A percentile compares a stretch with the other conserved stretches of the same genome.
phyloP scores from a whole-genome alignment of 2,329 filamentous ascomycete genomes.

The Claviceps sp. region DNA sequence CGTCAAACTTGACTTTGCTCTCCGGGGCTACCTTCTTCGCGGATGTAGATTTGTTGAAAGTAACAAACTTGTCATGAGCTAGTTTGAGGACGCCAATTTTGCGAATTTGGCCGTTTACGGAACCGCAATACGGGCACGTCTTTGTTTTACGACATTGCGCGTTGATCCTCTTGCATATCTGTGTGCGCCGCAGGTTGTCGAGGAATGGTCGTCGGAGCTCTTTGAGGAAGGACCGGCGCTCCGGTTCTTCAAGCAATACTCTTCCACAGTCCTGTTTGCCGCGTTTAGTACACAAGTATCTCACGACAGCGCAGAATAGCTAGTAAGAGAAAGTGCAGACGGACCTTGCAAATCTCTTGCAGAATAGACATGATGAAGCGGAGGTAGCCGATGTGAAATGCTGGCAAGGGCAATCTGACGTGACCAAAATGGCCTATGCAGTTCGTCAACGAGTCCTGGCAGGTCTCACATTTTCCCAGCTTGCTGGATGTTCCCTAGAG shows the following conservation, averaged over 20 bases:
- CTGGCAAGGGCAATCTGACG: slow-evolving; percentile 77
- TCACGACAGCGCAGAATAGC: not conserved
- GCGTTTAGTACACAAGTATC: not conserved
- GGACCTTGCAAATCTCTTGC: slow-evolving; percentile 82
- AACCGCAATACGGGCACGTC: slow-evolving; percentile 67
- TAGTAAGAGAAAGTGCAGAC: not conserved
- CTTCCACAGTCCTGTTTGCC: slow-evolving; percentile 49
- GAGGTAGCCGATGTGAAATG: slow-evolving; percentile 92
- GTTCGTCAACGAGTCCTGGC: slow-evolving; percentile 63
- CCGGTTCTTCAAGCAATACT: slow-evolving; percentile 68
- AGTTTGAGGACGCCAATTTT: slow-evolving; percentile 90
- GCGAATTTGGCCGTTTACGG: slow-evolving; percentile 80
- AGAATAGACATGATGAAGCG: slow-evolving; percentile 85
- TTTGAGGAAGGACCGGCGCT: slow-evolving; percentile 64
- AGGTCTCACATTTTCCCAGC: slow-evolving; percentile 65
- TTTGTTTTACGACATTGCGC: slow-evolving; percentile 82
- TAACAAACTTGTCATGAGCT: slow-evolving; percentile 80
- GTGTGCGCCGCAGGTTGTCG: slow-evolving; percentile 74
- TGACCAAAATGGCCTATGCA: slow-evolving; percentile 96
- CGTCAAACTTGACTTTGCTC: slow-evolving; percentile 74
- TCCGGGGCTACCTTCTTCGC: slow-evolving; percentile 70
- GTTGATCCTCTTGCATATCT: slow-evolving; percentile 77
- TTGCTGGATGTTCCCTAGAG: slow-evolving; percentile 71
- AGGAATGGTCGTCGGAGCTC: slow-evolving; percentile 69
- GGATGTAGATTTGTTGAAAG: slow-evolving; percentile 79